Evolutionary conservation across 2,329 filamentous ascomycete genomes (phyloP).

Genomic region (Diaporthe caulivora): DNA sequence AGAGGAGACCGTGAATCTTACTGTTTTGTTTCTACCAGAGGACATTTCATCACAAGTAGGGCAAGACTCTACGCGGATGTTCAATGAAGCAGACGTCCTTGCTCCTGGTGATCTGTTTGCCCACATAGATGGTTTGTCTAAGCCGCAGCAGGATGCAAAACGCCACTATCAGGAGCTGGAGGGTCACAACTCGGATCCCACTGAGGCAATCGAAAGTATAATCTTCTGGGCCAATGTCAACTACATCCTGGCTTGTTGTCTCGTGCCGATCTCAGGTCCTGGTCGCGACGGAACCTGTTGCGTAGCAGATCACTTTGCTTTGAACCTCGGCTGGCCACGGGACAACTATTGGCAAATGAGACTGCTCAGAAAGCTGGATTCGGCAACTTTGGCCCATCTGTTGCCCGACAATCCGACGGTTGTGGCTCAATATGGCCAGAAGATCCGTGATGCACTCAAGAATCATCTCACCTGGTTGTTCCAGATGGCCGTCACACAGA

Average conservation of each 20-base stretch:
- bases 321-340: constrained; percentile 43
- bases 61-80: neutral
- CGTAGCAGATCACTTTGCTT: constrained; percentile 42
- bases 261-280: constrained; percentile 21
- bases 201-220: constrained; percentile 32
- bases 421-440: constrained; percentile 12
- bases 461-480: constrained; percentile 42
- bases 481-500: constrained; percentile 30
- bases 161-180: neutral
- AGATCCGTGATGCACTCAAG: constrained; percentile 1
- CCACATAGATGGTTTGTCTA: neutral
- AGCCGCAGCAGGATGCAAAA: neutral
- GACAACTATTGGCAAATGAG: constrained; percentile 44
- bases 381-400: neutral
- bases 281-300: constrained; percentile 21
- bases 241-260: constrained; percentile 42
- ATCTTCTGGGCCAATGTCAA: constrained; percentile 42
- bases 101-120: neutral
- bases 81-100: neutral
- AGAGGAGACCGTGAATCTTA: constrained; percentile 20
- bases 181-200: neutral
- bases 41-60: neutral
- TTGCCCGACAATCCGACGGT: neutral
- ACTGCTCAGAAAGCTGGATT: constrained; percentile 34
- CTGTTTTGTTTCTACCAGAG: constrained; percentile 2